Conservation (phyloP, 805 yeast species). For the Citeromyces nyonsensis region DNA sequence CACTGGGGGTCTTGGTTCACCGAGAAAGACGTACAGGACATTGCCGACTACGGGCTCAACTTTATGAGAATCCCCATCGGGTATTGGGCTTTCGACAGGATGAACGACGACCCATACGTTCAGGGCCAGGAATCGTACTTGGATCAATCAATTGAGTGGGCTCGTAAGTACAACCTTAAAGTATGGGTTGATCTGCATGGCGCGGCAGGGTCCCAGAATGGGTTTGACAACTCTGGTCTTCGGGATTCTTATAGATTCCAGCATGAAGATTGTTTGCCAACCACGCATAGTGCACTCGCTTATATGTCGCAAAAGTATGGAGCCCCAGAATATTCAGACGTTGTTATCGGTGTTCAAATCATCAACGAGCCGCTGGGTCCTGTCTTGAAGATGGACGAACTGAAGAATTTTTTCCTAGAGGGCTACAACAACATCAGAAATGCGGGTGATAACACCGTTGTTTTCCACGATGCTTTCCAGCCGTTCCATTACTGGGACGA, state of each 20-base stretch:
- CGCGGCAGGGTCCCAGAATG: constrained; percentile 76
- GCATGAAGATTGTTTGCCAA: constrained; percentile 21
- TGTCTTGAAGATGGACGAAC: constrained; percentile 23
- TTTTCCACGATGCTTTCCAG: constrained; percentile 56
- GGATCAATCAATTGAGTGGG: constrained; percentile 56
- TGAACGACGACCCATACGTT: constrained; percentile 43
- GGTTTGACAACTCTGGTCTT: constrained; percentile 70
- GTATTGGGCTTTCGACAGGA: constrained; percentile 58
- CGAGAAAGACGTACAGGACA: constrained; percentile 39
- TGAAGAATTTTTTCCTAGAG: constrained; percentile 21
- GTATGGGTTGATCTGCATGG: constrained; percentile 74
- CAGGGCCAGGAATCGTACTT: constrained; percentile 51
- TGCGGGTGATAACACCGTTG: constrained; percentile 23
- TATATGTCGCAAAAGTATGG: constrained; percentile 39
- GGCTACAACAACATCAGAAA: constrained; percentile 28
- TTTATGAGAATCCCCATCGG: constrained; percentile 70
- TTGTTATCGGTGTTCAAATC: constrained; percentile 55
- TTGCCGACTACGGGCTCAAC: constrained; percentile 39
- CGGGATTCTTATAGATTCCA: constrained; percentile 34
- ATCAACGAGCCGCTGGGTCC: constrained; percentile 61
- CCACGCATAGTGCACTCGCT: constrained; percentile 33
- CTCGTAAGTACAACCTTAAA: constrained; percentile 37
- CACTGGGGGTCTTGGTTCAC: constrained; percentile 50
- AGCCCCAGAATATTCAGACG: constrained; percentile 27
- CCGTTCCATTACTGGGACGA: constrained; percentile 38